A percentile compares a stretch with the other conserved stretches of the same genome.
Evolutionary conservation across 345 rosid genomes (phyloP).

Genomic region (Laguncularia racemosa): DNA sequence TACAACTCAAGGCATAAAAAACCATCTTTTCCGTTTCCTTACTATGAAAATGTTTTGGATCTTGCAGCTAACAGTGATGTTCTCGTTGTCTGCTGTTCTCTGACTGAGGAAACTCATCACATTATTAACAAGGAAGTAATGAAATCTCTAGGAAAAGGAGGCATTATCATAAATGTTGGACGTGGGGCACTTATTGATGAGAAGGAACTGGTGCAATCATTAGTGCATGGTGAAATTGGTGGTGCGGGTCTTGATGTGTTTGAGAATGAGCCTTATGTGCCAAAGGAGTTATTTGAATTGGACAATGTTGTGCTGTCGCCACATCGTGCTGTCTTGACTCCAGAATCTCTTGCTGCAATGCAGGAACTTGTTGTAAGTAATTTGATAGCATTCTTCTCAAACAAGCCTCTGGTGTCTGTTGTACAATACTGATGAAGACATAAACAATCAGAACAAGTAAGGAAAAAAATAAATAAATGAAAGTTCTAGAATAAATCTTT

Average conservation of each 20-base stretch:
- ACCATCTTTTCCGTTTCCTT: slow-evolving; percentile 18
- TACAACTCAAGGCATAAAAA: slow-evolving; percentile 34
- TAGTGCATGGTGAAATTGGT: slow-evolving; percentile 51
- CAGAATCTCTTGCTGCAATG: slow-evolving; percentile 35
- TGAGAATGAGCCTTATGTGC: slow-evolving; percentile 63
- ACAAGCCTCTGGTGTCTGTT: slow-evolving; percentile 35
- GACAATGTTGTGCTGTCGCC: slow-evolving; percentile 80
- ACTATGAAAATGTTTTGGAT: slow-evolving; percentile 20
- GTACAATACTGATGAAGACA: slow-evolving; percentile 5
- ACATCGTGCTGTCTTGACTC: slow-evolving; percentile 42
- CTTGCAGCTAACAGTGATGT: slow-evolving; percentile 36
- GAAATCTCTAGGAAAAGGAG: slow-evolving; percentile 31
- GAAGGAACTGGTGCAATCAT: slow-evolving; percentile 50
- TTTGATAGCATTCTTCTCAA: slow-evolving; percentile 59
- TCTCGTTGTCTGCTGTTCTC: slow-evolving; percentile 39
- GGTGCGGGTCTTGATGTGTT: slow-evolving; percentile 85
- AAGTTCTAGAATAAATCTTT: too few species aligned
- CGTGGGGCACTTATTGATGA: slow-evolving; percentile 51
- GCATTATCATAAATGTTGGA: slow-evolving; percentile 46
- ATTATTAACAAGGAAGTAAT: slow-evolving; percentile 36
- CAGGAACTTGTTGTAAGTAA: slow-evolving; percentile 34
- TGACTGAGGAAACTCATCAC: slow-evolving; percentile 41
- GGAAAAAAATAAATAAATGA: too few species aligned
- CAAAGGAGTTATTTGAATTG: slow-evolving; percentile 35
- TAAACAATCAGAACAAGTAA: too few species aligned